These are phyloP conservation scores for Penicillium paxilli DNA, from an alignment of 495 filamentous ascomycete species.

Conservation along the genomic window DNA sequence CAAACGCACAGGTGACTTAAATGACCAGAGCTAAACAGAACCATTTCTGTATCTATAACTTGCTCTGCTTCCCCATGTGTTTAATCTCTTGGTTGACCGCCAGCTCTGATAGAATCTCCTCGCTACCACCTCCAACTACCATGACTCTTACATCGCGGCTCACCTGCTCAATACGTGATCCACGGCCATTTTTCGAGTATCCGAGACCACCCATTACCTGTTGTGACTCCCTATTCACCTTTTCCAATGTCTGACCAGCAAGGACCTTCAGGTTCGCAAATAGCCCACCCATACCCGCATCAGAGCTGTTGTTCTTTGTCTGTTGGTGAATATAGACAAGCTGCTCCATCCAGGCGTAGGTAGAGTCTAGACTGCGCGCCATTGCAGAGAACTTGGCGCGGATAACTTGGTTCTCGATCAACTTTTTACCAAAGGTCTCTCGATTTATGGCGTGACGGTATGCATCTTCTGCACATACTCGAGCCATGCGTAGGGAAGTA, in stretches of 20 bases:
- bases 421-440: constrained; percentile 41
- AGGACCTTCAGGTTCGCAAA: constrained; percentile 44
- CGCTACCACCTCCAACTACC: constrained; percentile 53
- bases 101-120: constrained; percentile 52
- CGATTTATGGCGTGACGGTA: constrained; percentile 38
- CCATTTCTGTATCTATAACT: too few relatives aligned
- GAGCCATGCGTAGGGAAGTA: constrained; percentile 32
- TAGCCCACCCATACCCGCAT: constrained; percentile 35
- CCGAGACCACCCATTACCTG: constrained; percentile 55
- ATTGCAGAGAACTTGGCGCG: constrained; percentile 38
- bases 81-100: constrained; percentile 45
- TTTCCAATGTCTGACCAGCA: constrained; percentile 48
- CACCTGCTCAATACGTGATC: constrained; percentile 49
- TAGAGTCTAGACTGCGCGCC: constrained; percentile 36
- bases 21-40: too few relatives aligned
- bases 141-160: constrained; percentile 51
- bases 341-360: constrained; percentile 41
- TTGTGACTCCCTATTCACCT: constrained; percentile 51
- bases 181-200: constrained; percentile 43
- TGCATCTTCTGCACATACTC: constrained; percentile 39
- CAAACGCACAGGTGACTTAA: too few relatives aligned
- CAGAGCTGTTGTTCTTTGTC: constrained; percentile 15
- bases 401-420: constrained; percentile 41
- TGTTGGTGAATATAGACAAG: constrained; percentile 33
- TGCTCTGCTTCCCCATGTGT: constrained; percentile 20